phyloP scores from a whole-genome alignment of 441 rosid species.

The Metrosideros polymorpha region DNA sequence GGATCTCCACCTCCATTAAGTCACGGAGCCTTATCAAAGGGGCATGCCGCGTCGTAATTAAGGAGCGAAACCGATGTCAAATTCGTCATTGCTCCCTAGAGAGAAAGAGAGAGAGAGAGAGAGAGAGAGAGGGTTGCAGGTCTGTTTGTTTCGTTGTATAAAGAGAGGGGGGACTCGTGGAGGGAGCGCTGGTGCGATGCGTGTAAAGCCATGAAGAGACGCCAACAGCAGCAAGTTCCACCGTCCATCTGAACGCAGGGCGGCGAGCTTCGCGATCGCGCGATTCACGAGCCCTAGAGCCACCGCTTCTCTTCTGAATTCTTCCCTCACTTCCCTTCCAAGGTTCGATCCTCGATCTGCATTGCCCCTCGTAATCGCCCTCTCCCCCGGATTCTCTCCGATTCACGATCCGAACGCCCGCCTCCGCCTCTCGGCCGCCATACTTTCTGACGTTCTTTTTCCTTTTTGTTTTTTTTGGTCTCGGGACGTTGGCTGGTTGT shows the following conservation, averaged over 20 bases:
- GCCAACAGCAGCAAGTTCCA: conserved; percentile 3
- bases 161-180: conserved; percentile 38
- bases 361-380: background rate
- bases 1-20: background rate
- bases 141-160: background rate
- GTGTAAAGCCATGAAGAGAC: conserved; percentile 37
- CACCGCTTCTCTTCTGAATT: conserved; percentile 5
- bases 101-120: background rate
- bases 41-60: background rate
- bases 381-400: background rate
- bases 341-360: background rate
- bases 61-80: background rate
- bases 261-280: background rate
- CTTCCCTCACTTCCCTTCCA: background rate
- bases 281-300: background rate
- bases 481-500: background rate
- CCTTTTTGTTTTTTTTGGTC: background rate
- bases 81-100: background rate
- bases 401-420: background rate
- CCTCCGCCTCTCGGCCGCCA: background rate
- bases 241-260: background rate
- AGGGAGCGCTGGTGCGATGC: conserved; percentile 34
- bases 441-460: background rate
- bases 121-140: background rate
- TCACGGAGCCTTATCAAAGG: background rate